Evolutionary conservation across 2,329 filamentous ascomycete genomes (phyloP), one percentile per base, ranked within the genome.

Genomic region (Catunica adiposa): DNA sequence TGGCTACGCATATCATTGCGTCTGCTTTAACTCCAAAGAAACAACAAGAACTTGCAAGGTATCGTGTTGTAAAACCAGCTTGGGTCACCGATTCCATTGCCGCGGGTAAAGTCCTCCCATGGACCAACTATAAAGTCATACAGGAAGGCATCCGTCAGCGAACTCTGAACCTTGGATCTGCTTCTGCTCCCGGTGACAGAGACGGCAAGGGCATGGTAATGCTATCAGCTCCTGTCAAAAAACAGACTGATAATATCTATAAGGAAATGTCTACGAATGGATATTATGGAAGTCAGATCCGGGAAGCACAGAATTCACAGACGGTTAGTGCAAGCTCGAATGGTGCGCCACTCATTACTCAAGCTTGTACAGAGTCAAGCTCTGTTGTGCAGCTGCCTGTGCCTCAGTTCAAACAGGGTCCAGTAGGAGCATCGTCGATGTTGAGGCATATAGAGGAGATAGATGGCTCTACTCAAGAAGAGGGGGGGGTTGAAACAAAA

Each of bases 1-100:
- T 85, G 66, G 90, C 89, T 0, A 98, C 94, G 0, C 90, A 98
- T 66, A 95, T 98, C 61, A 89, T 98, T 62, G 89, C 90, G 2
- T 90, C 88, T 54, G 84, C 80, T 54, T 72, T 98, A 22, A 92
- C 92, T 0, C 89, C 88, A 0, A 97, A 96, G 70, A 98, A 98
- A 68, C 81, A 81, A 26, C 79, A 90, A 55, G 92, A 98, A 61
- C 96, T 94, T 64, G 78, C 75, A 55, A 81, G 79, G 61, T 96
- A 97, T 67, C 81, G 90, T 48, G 86, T 98, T 38, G 92, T 96
- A 53, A 95, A 92, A 67, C 92, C 92, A 0, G 82, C 87, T 20
- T 98, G 92, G 92, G 79, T 98, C 2, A 83, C 88, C 14, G 90
- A 98, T 62, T 96, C 89, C 59, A 79, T 97, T 48, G 74, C 79